Base-by-base conservation (phyloP, 495 filamentous ascomycete genomes). In the Xylaria nigripes region DNA sequence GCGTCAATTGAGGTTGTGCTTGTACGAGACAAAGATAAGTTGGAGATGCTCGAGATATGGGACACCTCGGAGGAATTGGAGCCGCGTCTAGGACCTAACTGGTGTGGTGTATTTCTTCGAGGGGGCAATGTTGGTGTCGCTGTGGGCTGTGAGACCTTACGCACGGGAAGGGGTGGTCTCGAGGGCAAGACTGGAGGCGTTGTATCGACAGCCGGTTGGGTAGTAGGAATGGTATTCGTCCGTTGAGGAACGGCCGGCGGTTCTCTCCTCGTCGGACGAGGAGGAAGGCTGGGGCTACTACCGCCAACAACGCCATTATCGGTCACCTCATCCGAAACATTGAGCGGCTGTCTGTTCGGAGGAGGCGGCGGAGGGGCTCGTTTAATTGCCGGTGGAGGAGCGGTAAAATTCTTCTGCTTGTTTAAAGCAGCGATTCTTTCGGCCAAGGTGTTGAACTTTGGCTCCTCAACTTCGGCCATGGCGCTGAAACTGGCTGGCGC, bases 361-460 rank as follows among this genome's bases (percentile, higher is more conserved):
- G 48, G 44, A 1, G 70, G 68, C 42, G 76, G 76, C n/a, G 73
- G 76, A 2, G 76, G 76, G 0, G 76, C 74, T 45, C 76, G 76
- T 36, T 76, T 62, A 47, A 71, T 64, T 61, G 55, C 61, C 6
- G 55, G 53, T 0, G 72, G 52, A 44, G 72, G 70, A 43, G 65
- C 60, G 41, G 70, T 61, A 65, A 76, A 73, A 55, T 78, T 78
- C 63, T 74, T 74, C 45, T 75, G 73, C 47, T 66, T 64, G 54
- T 80, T 81, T 48, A 81, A 64, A 45, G 78, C 78, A 16, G 76
- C 77, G 30, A 80, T 81, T 46, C 78, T 71, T 61, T 78, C 76
- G 1, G 70, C 68, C n/a, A 81, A 72, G 18, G 76, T 71, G 44
- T 65, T 76, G 59, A 76, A 80, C 52, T 76, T 72, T 8, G 76